Percentiles rank a stretch among this genome's conserved stretches.
Evolutionary conservation across 2,329 filamentous ascomycete genomes (phyloP).

Genomic region (Fusarium avenaceum): DNA sequence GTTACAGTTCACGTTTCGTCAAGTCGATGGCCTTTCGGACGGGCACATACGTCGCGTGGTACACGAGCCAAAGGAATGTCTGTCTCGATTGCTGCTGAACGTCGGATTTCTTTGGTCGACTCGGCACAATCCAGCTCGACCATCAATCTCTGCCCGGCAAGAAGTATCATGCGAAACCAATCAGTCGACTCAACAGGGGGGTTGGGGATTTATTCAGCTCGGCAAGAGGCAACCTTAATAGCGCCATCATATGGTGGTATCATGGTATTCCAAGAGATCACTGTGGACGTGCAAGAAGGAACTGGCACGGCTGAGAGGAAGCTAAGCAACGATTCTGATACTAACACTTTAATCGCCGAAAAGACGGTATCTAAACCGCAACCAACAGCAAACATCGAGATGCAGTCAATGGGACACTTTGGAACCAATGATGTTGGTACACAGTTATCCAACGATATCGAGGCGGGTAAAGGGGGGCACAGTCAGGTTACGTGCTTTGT

Average conservation of each 20-base stretch:
- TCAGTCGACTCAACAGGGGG: constrained; percentile 39
- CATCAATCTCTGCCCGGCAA: constrained; percentile 45
- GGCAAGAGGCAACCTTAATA: constrained; percentile 45
- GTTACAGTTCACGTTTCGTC: constrained; percentile 14
- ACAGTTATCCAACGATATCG: constrained; percentile 29
- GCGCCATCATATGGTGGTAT: constrained; percentile 63
- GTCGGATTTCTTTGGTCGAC: constrained; percentile 33
- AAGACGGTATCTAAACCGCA: constrained; percentile 19
- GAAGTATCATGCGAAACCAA: constrained; percentile 22
- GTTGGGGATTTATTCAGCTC: constrained; percentile 34
- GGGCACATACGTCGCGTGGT: constrained; percentile 18
- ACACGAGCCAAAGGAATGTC: constrained; percentile 17
- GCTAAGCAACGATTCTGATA: constrained; percentile 16
- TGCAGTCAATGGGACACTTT: constrained; percentile 46
- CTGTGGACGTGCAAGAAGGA: constrained; percentile 60
- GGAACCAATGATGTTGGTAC: constrained; percentile 43
- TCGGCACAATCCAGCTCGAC: constrained; percentile 45
- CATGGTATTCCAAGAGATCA: constrained; percentile 73
- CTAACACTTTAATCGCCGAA: constrained; percentile 22
- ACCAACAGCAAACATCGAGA: constrained; percentile 40
- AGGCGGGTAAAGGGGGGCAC: constrained; percentile 29
- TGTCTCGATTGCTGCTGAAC: constrained; percentile 11
- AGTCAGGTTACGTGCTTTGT: constrained; percentile 43
- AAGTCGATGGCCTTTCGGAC: constrained; percentile 34
- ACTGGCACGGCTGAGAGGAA: constrained; percentile 17